Evolutionary conservation across 345 rosid species (phyloP).

Genomic region (Sapria himalayana): DNA sequence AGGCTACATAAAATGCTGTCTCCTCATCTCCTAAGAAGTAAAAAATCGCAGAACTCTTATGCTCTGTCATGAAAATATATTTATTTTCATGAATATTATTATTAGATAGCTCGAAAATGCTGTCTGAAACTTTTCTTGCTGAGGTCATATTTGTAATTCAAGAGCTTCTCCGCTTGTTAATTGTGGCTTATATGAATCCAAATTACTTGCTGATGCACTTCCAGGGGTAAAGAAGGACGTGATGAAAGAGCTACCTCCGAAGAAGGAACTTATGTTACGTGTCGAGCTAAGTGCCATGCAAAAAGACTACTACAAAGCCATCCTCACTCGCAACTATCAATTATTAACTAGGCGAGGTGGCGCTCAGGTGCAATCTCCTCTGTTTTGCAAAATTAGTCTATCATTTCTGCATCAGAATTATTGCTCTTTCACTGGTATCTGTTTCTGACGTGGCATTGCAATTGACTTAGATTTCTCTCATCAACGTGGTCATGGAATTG

Average conservation of each 20-base stretch:
- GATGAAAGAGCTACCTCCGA: slow-evolving; percentile 95
- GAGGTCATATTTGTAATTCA: slow-evolving; percentile 1
- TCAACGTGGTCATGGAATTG: slow-evolving; percentile 94
- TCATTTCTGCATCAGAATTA: too few species aligned
- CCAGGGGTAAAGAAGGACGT: slow-evolving; percentile 98
- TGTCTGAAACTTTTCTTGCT: slow-evolving; percentile 10
- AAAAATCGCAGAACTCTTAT: too few species aligned
- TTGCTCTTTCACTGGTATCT: slow-evolving; percentile 2
- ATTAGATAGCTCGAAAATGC: too few species aligned
- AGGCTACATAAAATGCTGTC: slow-evolving; percentile 97
- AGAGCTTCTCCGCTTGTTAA: slow-evolving; percentile 6
- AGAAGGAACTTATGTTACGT: slow-evolving; percentile 93
- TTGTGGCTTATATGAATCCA: slow-evolving; percentile 3
- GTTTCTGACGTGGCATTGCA: slow-evolving; percentile 10
- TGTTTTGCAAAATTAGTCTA: slow-evolving; percentile 8
- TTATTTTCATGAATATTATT: too few species aligned
- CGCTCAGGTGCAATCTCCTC: slow-evolving; percentile 46
- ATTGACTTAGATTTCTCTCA: slow-evolving; percentile 63
- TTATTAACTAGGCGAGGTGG: slow-evolving; percentile 83
- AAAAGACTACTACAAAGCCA: slow-evolving; percentile 96
- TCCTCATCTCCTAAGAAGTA: slow-evolving; percentile 96
- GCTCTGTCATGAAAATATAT: too few species aligned
- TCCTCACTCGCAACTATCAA: slow-evolving; percentile 87
- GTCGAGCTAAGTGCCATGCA: slow-evolving; percentile 83
- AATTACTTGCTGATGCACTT: slow-evolving; percentile 14